Evolutionary conservation across 148 eudicot species (phyloP), one percentile per base, ranked within the genome.

Genomic region (Arctostaphylos glauca): DNA sequence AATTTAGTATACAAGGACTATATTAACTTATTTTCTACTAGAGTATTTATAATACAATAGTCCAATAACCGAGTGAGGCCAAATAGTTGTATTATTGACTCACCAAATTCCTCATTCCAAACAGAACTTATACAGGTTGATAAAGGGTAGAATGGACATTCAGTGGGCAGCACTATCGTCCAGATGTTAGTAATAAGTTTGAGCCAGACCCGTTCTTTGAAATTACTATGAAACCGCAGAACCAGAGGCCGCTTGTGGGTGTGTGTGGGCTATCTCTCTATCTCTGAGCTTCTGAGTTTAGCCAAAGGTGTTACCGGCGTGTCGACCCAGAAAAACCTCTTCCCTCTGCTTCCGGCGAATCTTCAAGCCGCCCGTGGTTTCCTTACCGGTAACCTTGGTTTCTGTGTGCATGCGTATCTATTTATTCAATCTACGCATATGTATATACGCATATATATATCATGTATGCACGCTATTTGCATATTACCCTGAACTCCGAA

Each of bases 161-260:
- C 43, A 46, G 1, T 3, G 0, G 53, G 71, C 0, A 15, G 38
- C 46, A 7, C 59, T 6, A 8, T 38, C 52, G 56, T 66, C 83
- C 53, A 81, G 70, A 73, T 85, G 84, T 19, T 8, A 9, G 50
- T 31, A 9, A 7, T 18, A 16, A 48, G 2, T 18, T 2, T 79
- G 71, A 62, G 81, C 81, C 83, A 70, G 50, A 76, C 82, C 48
- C 76, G 82, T 84, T 80, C 75, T 66, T 68, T 77, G 66, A 80
- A 79, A 49, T 41, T 21, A 76, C 84, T 54, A 67, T 66, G 82
- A 82, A 85, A 82, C 85, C 87, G 82, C 82, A 78, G 74, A 73
- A 64, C 16, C 84, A 81, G 80, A 77, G 80, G 64, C 53, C 85
- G 79, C 50, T 47, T 74, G 19, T 44, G 49, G 66, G 23, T 58